Percentiles rank a stretch among this genome's conserved stretches.
Conservation (phyloP, 2,329 filamentous ascomycete genomes). For the Raffaelea albimanens region DNA sequence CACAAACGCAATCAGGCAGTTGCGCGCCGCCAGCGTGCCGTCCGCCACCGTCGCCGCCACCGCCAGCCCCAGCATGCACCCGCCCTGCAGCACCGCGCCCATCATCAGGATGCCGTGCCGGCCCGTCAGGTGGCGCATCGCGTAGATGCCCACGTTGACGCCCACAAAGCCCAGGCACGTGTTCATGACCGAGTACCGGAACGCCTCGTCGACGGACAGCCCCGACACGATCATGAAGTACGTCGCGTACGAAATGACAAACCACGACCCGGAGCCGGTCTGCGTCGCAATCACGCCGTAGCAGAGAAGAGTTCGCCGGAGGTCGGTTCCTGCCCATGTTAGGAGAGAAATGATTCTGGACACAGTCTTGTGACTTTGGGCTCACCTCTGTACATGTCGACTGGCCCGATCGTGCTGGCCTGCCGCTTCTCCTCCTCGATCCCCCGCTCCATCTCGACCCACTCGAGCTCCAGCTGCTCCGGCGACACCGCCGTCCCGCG, state of each 20-base stretch:
- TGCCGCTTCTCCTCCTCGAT: slow-evolving; percentile 27
- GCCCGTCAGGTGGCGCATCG: slow-evolving; percentile 36
- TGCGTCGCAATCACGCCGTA: slow-evolving; percentile 37
- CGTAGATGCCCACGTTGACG: slow-evolving; percentile 37
- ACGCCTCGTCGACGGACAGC: slow-evolving; percentile 29
- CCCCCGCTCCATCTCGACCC: slow-evolving; percentile 27
- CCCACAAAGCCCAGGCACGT: slow-evolving; percentile 38
- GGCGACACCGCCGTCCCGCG: slow-evolving; percentile 19
- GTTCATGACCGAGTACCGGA: slow-evolving; percentile 40
- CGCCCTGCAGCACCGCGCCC: slow-evolving; percentile 31
- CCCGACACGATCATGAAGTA: slow-evolving; percentile 37
- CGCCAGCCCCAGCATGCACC: slow-evolving; percentile 34
- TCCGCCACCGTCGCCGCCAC: slow-evolving; percentile 21
- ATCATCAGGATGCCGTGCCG: slow-evolving; percentile 36
- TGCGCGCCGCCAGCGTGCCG: slow-evolving; percentile 20
- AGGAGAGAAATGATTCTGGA: no score
- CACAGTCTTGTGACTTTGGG: no score
- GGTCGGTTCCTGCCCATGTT: slow-evolving; percentile 29
- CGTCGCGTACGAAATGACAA: slow-evolving; percentile 38
- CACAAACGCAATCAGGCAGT: slow-evolving; percentile 25
- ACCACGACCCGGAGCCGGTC: slow-evolving; percentile 35
- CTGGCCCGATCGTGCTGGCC: slow-evolving; percentile 19
- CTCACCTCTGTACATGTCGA: slow-evolving; percentile 30
- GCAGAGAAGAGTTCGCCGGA: slow-evolving; percentile 39
- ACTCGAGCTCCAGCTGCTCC: slow-evolving; percentile 27